A percentile compares a stretch with the other conserved stretches of the same genome.
Conservation (phyloP, 2,329 filamentous ascomycete genomes). For the Aspergillus fructus region DNA sequence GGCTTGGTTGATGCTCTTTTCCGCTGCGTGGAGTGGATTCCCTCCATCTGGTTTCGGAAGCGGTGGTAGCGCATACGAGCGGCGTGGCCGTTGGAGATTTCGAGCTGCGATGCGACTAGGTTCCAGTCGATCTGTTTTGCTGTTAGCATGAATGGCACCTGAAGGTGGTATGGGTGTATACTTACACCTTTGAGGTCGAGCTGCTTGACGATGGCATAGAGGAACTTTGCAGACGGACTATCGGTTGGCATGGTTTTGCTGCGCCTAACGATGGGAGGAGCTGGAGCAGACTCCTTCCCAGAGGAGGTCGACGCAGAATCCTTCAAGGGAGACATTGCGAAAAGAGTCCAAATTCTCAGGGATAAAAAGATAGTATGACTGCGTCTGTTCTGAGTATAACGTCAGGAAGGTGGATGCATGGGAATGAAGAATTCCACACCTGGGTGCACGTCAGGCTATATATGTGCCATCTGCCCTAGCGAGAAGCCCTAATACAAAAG, state of each 20-base stretch:
- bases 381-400: background rate
- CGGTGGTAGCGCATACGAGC: slow-evolving; percentile 58
- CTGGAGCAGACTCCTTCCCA: background rate
- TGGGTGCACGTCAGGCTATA: slow-evolving; percentile 12
- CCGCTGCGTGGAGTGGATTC: slow-evolving; percentile 28
- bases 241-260: slow-evolving; percentile 49
- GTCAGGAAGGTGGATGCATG: background rate
- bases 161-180: background rate
- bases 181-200: slow-evolving; percentile 53
- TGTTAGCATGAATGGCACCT: slow-evolving; percentile 11
- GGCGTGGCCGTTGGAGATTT: slow-evolving; percentile 57
- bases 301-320: slow-evolving; percentile 20
- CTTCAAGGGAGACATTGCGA: slow-evolving; percentile 1
- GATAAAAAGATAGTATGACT: background rate
- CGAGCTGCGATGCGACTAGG: slow-evolving; percentile 48
- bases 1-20: slow-evolving; percentile 28
- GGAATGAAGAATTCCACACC: slow-evolving; percentile 16
- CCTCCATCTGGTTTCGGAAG: slow-evolving; percentile 55
- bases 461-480: slow-evolving; percentile 13
- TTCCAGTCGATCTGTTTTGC: slow-evolving; percentile 53
- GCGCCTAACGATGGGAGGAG: slow-evolving; percentile 38
- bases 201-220: slow-evolving; percentile 58
- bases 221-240: slow-evolving; percentile 50
- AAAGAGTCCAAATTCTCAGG: too few relatives aligned
- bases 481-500: background rate